These are phyloP conservation scores for Dicorynia guianensis DNA, from an alignment of 306 rosid genomes.

Conservation along the genomic window DNA sequence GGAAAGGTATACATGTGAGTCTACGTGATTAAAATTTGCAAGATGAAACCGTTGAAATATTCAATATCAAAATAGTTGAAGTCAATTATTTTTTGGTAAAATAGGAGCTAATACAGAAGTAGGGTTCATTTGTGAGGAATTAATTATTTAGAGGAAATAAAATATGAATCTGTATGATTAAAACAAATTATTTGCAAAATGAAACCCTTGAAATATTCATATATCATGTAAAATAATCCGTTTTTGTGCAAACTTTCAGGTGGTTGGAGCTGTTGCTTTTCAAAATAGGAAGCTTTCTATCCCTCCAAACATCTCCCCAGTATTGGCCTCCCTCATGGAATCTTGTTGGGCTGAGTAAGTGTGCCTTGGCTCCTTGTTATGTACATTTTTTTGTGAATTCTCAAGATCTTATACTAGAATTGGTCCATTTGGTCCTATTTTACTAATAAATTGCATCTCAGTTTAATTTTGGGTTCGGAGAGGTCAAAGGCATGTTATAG, in stretches of 20 bases:
- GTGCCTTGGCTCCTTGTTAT: background rate
- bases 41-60: constrained; percentile 31
- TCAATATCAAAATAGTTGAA: background rate
- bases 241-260: constrained; percentile 52
- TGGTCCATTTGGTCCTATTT: constrained; percentile 13
- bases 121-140: constrained; percentile 12
- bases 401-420: background rate
- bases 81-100: background rate
- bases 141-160: background rate
- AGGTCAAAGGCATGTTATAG: background rate
- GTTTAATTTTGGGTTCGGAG: too few relatives aligned
- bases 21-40: constrained; percentile 22
- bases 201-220: constrained; percentile 16
- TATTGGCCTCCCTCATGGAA: constrained; percentile 81
- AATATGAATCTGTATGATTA: constrained; percentile 15
- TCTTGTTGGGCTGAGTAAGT: constrained; percentile 98
- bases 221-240: background rate
- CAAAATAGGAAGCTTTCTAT: constrained; percentile 82
- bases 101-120: background rate
- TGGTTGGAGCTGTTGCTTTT: constrained; percentile 97
- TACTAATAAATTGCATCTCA: background rate
- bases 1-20: constrained; percentile 16
- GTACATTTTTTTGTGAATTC: background rate
- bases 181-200: constrained; percentile 31
- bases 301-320: constrained; percentile 72